Evolutionary conservation across 2,329 filamentous ascomycete genomes (phyloP).

Genomic region (Leptodontidium sp.): DNA sequence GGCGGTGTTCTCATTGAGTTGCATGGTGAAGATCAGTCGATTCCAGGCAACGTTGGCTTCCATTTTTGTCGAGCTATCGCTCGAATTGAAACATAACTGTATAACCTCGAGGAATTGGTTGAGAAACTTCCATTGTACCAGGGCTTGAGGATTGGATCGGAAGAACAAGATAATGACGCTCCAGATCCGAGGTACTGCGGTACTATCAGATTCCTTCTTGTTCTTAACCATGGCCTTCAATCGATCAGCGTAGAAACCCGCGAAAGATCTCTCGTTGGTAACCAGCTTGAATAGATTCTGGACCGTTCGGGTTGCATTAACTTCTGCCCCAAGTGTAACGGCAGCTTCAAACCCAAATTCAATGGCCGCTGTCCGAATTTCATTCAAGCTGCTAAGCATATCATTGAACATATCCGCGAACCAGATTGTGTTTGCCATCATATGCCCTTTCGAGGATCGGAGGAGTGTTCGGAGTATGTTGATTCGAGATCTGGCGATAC

Average conservation of each 20-base stretch:
- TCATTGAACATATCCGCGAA: slow-evolving; percentile 82
- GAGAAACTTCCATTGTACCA: slow-evolving; percentile 75
- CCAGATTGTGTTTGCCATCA: slow-evolving; percentile 80
- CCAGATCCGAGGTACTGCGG: slow-evolving; percentile 87
- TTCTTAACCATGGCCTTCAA: slow-evolving; percentile 74
- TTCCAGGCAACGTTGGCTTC: slow-evolving; percentile 89
- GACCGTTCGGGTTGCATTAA: slow-evolving; percentile 71
- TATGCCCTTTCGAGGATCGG: slow-evolving; percentile 72
- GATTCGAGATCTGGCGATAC: slow-evolving; percentile 79
- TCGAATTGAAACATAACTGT: slow-evolving; percentile 83
- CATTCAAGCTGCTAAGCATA: slow-evolving; percentile 79
- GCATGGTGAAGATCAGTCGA: slow-evolving; percentile 78
- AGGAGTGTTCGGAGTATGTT: slow-evolving; percentile 82
- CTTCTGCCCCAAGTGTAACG: slow-evolving; percentile 73
- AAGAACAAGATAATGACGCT: slow-evolving; percentile 82
- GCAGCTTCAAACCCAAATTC: slow-evolving; percentile 76
- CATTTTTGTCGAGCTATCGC: slow-evolving; percentile 72
- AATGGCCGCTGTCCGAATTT: slow-evolving; percentile 79
- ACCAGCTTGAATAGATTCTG: slow-evolving; percentile 67
- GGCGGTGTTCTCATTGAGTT: slow-evolving; percentile 66
- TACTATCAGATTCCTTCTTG: slow-evolving; percentile 60
- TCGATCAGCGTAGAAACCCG: slow-evolving; percentile 71
- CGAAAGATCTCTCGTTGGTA: slow-evolving; percentile 58
- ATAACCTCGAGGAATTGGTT: slow-evolving; percentile 80
- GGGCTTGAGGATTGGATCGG: slow-evolving; percentile 64